Evolutionary conservation across 495 filamentous ascomycete species (phyloP).

Genomic region (Talaromyces adpressus): DNA sequence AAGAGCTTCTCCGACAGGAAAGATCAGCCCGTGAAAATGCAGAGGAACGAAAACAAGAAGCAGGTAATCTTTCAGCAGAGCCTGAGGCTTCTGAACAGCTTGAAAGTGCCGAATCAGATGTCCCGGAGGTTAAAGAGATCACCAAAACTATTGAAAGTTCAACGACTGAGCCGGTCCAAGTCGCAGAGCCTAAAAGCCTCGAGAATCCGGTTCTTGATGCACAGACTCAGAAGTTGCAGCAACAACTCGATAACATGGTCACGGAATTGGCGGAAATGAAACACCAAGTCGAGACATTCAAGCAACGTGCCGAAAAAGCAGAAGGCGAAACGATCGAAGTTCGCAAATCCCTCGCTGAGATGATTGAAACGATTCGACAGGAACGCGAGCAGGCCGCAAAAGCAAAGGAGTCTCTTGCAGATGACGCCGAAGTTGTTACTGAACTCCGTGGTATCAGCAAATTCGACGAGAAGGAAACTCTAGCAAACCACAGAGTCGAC

Average conservation of each 20-base stretch:
- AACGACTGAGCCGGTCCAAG: slow-evolving; percentile 9
- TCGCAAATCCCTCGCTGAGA: slow-evolving; percentile 72
- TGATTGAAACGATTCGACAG: slow-evolving; percentile 74
- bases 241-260: slow-evolving; percentile 70
- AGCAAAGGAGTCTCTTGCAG: slow-evolving; percentile 5
- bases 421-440: background rate
- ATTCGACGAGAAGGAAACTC: slow-evolving; percentile 11
- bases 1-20: slow-evolving; percentile 71
- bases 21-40: slow-evolving; percentile 72
- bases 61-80: slow-evolving; percentile 16
- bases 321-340: slow-evolving; percentile 63
- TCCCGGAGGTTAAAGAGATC: slow-evolving; percentile 1
- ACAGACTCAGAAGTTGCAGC: slow-evolving; percentile 48
- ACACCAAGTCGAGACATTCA: slow-evolving; percentile 70
- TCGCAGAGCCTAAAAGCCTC: slow-evolving; percentile 27
- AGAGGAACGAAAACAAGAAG: slow-evolving; percentile 53
- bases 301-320: slow-evolving; percentile 68
- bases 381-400: slow-evolving; percentile 43
- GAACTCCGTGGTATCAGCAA: slow-evolving; percentile 11
- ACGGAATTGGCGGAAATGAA: slow-evolving; percentile 78
- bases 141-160: slow-evolving; percentile 10
- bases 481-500: slow-evolving; percentile 6
- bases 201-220: slow-evolving; percentile 19
- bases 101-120: slow-evolving; percentile 15
- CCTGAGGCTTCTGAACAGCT: slow-evolving; percentile 29